Evolutionary conservation across 108 stramenopile species (phyloP).

Genomic region (Nitzschia palea): DNA sequence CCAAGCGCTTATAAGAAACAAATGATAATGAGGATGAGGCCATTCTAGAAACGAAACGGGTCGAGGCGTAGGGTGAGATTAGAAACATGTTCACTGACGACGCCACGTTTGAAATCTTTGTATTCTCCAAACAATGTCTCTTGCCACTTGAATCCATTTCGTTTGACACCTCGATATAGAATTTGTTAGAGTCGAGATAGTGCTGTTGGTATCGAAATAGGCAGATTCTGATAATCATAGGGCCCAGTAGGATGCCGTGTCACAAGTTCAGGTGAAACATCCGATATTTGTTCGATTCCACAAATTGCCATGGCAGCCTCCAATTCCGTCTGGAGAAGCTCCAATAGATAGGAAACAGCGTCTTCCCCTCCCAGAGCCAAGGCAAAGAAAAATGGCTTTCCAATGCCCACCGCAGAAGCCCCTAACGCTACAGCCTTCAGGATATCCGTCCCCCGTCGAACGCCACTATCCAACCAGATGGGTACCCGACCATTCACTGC

Average conservation of each 20-base stretch:
- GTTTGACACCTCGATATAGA: too few species aligned
- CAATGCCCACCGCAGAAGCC: constrained; percentile 91
- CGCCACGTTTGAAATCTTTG: too few species aligned
- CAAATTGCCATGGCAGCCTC: constrained; percentile 84
- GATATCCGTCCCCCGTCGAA: constrained; percentile 88
- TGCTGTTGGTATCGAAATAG: too few species aligned
- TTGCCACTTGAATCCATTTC: too few species aligned
- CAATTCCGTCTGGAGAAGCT: constrained; percentile 65
- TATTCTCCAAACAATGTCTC: too few species aligned
- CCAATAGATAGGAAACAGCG: constrained; percentile 56
- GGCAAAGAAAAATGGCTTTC: constrained; percentile 90
- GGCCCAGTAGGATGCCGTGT: constrained; percentile 37
- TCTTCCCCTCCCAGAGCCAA: constrained; percentile 77
- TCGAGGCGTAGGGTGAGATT: too few species aligned
- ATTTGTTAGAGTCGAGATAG: too few species aligned
- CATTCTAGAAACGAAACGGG: too few species aligned
- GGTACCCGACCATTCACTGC: constrained; percentile 76
- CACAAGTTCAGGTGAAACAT: constrained; percentile 42
- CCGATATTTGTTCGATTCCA: constrained; percentile 46
- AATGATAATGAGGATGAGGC: too few species aligned
- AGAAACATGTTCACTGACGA: too few species aligned
- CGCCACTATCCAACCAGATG: constrained; percentile 88
- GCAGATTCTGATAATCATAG: too few species aligned
- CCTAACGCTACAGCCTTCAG: constrained; percentile 88
- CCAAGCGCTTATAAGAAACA: too few species aligned